phyloP scores from a whole-genome alignment of 2,329 filamentous ascomycete genomes.

The Colletotrichum echinochloae region DNA sequence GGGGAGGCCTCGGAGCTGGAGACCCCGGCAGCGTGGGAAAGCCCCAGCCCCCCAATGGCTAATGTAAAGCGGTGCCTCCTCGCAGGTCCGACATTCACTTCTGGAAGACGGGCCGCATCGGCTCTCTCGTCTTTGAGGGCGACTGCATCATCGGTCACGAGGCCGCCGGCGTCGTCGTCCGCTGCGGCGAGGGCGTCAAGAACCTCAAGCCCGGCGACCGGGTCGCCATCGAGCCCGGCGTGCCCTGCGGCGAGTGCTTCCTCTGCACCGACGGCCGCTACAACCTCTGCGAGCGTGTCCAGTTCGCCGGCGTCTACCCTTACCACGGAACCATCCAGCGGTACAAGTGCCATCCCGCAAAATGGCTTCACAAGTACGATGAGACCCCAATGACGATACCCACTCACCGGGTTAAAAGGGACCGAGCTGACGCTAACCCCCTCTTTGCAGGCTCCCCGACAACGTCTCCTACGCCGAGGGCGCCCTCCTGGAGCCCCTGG shows the following conservation, averaged over 20 bases:
- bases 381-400: too few species aligned
- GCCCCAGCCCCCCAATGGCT: too few species aligned
- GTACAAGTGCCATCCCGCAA: conserved; percentile 71
- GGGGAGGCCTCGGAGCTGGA: too few species aligned
- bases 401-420: too few species aligned
- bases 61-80: too few species aligned
- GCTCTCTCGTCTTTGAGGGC: conserved; percentile 69
- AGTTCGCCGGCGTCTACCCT: conserved; percentile 72
- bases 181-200: conserved; percentile 66
- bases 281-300: conserved; percentile 72
- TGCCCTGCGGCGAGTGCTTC: conserved; percentile 71
- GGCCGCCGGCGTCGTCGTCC: conserved; percentile 69
- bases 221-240: conserved; percentile 75
- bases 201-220: conserved; percentile 69
- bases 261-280: conserved; percentile 70
- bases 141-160: conserved; percentile 76
- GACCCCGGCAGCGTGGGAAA: too few species aligned
- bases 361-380: conserved; percentile 66
- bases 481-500: conserved; percentile 73
- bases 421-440: not conserved
- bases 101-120: conserved; percentile 74
- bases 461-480: conserved; percentile 68
- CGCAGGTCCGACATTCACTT: conserved; percentile 74
- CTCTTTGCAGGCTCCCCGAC: conserved; percentile 61
- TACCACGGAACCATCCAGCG: conserved; percentile 70